Evolutionary conservation across 2,329 filamentous ascomycete genomes (phyloP).

Genomic region (Cercospora zeae-maydis): DNA sequence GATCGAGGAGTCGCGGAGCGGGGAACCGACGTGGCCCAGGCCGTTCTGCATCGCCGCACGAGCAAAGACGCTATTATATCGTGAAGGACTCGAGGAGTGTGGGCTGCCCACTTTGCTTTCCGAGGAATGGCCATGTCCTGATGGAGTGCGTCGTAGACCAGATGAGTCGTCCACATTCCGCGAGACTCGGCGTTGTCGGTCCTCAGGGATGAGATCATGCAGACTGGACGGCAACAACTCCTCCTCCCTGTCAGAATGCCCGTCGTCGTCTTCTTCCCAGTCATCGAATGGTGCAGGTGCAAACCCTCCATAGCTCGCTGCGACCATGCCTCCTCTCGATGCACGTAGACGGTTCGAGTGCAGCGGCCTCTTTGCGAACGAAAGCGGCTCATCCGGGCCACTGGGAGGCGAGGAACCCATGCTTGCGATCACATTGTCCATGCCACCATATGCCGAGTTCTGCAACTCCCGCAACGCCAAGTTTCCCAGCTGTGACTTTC

Average conservation of each 20-base stretch:
- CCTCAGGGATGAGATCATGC: slow-evolving; percentile 61
- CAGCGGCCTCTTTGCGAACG: slow-evolving; percentile 61
- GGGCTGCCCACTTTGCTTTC: slow-evolving; percentile 50
- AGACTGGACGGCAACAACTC: slow-evolving; percentile 75
- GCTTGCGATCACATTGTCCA: slow-evolving; percentile 38
- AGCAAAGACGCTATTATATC: slow-evolving; percentile 57
- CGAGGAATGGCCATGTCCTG: slow-evolving; percentile 38
- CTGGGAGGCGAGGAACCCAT: slow-evolving; percentile 57
- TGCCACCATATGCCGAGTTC: slow-evolving; percentile 63
- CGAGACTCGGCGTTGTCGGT: slow-evolving; percentile 56
- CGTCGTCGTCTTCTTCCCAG: slow-evolving; percentile 58
- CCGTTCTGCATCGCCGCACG: slow-evolving; percentile 34
- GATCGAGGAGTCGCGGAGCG: slow-evolving; percentile 54
- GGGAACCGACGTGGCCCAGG: slow-evolving; percentile 61
- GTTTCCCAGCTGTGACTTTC: slow-evolving; percentile 39
- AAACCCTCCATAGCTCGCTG: slow-evolving; percentile 55
- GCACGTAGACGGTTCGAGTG: slow-evolving; percentile 60
- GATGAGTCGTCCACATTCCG: slow-evolving; percentile 51
- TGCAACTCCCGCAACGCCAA: slow-evolving; percentile 56
- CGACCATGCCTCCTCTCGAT: slow-evolving; percentile 55
- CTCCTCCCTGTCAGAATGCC: slow-evolving; percentile 73
- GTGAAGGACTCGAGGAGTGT: slow-evolving; percentile 58
- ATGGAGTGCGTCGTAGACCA: slow-evolving; percentile 40
- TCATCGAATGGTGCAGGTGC: slow-evolving; percentile 38
- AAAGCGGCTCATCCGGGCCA: slow-evolving; percentile 65